phyloP scores from a whole-genome alignment of 352 stramenopile genomes.

The Globisporangium emineosum region DNA sequence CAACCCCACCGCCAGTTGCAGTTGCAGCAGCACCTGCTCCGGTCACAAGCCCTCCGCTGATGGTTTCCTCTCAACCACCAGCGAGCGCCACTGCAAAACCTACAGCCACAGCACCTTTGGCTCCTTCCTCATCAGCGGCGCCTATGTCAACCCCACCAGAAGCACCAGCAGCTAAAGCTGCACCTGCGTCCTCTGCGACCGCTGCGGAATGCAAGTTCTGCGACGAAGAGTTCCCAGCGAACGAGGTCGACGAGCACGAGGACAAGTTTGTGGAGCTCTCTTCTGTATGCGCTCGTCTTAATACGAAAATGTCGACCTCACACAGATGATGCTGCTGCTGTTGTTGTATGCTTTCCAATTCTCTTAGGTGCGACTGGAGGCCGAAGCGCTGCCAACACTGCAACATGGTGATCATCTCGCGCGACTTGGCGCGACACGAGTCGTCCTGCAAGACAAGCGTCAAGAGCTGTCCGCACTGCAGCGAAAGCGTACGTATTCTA shows the following conservation, averaged over 20 bases:
- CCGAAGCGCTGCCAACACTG: slow-evolving; percentile 75
- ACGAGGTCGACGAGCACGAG: slow-evolving; percentile 62
- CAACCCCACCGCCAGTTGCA: background rate
- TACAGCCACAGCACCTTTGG: background rate
- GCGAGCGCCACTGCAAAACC: background rate
- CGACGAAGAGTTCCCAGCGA: slow-evolving; percentile 56
- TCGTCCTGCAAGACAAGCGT: slow-evolving; percentile 59
- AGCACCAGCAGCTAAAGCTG: background rate
- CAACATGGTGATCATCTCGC: slow-evolving; percentile 80
- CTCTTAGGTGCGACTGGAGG: slow-evolving; percentile 67
- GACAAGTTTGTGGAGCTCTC: slow-evolving; percentile 35
- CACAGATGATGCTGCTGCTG: no score
- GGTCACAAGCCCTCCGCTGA: background rate
- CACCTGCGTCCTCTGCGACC: background rate
- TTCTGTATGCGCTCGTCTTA: background rate
- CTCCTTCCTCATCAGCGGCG: slow-evolving; percentile 1
- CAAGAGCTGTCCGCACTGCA: slow-evolving; percentile 67
- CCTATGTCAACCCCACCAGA: background rate
- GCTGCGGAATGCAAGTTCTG: slow-evolving; percentile 73
- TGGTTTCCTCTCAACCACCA: background rate
- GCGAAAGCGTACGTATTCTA: slow-evolving; percentile 39
- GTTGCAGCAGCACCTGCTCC: background rate
- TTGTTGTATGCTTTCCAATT: background rate
- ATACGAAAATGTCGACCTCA: no score
- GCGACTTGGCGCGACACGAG: slow-evolving; percentile 62